phyloP scores from a whole-genome alignment of 192 early-diverging fungal genomes.

The Coemansia asiatica region DNA sequence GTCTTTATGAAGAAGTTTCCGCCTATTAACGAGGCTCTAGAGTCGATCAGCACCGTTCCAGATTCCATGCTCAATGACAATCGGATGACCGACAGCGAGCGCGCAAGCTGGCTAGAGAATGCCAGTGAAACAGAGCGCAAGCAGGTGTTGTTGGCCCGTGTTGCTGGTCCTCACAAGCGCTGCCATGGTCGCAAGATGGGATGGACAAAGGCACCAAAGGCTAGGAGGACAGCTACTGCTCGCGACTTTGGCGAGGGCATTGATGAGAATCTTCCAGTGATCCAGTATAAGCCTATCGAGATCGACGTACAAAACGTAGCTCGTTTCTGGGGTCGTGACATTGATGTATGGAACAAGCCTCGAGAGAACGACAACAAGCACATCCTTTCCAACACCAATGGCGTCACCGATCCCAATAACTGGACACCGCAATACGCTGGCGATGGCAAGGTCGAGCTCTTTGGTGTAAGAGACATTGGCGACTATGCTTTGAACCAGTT shows the following conservation, averaged over 20 bases:
- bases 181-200: slow-evolving; percentile 42
- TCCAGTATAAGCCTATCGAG: slow-evolving; percentile 65
- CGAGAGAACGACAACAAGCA: slow-evolving; percentile 34
- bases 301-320: slow-evolving; percentile 74
- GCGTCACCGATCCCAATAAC: slow-evolving; percentile 55
- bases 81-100: slow-evolving; percentile 36
- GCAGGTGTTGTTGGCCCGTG: slow-evolving; percentile 39
- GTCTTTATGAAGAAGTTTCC: slow-evolving; percentile 63
- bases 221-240: slow-evolving; percentile 30
- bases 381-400: slow-evolving; percentile 48
- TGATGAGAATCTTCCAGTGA: slow-evolving; percentile 47
- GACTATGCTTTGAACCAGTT: slow-evolving; percentile 68
- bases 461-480: slow-evolving; percentile 60
- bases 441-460: slow-evolving; percentile 68
- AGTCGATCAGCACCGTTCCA: slow-evolving; percentile 58
- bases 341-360: slow-evolving; percentile 68
- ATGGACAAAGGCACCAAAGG: slow-evolving; percentile 47
- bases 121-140: slow-evolving; percentile 32
- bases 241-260: slow-evolving; percentile 43
- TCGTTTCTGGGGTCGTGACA: slow-evolving; percentile 68
- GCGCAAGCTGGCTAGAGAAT: slow-evolving; percentile 35
- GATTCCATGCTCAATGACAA: slow-evolving; percentile 52
- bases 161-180: slow-evolving; percentile 38
- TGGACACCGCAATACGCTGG: slow-evolving; percentile 71
- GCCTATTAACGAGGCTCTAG: slow-evolving; percentile 62